These are phyloP conservation scores for Fusarium napiforme DNA, from an alignment of 2,329 filamentous ascomycete species.

Conservation along the genomic window DNA sequence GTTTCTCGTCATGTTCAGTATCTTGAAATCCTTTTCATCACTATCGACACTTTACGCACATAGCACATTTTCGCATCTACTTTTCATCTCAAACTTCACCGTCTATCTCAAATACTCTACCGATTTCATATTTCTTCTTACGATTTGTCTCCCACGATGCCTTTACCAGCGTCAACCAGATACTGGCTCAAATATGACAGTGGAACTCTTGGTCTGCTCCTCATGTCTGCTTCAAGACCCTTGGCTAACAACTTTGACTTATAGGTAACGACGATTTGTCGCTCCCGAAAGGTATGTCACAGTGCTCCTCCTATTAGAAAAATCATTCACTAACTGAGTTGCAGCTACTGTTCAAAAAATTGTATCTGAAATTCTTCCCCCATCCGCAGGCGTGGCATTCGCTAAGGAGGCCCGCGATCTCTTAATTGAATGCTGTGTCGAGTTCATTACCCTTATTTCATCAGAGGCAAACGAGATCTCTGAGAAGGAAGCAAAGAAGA, in stretches of 20 bases:
- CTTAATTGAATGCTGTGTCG: constrained; percentile 97
- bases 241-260: constrained; percentile 48
- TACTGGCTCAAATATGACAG: constrained; percentile 46
- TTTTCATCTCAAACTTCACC: constrained; percentile 20
- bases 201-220: constrained; percentile 32
- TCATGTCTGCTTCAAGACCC: background rate
- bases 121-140: background rate
- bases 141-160: constrained; percentile 24
- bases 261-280: constrained; percentile 73
- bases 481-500: constrained; percentile 99
- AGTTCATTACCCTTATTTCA: constrained; percentile 98
- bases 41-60: constrained; percentile 3
- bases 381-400: constrained; percentile 81
- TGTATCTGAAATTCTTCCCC: constrained; percentile 89
- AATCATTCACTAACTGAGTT: constrained; percentile 41
- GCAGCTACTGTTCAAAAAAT: constrained; percentile 82
- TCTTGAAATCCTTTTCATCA: background rate
- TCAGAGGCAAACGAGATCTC: constrained; percentile 99
- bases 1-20: background rate
- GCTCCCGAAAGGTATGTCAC: constrained; percentile 69
- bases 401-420: constrained; percentile 95
- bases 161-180: constrained; percentile 36
- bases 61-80: background rate
- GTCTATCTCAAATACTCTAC: background rate
- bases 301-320: background rate